Conservation (phyloP, 176 grass and related monocot species). For the Oryza meridionalis region DNA sequence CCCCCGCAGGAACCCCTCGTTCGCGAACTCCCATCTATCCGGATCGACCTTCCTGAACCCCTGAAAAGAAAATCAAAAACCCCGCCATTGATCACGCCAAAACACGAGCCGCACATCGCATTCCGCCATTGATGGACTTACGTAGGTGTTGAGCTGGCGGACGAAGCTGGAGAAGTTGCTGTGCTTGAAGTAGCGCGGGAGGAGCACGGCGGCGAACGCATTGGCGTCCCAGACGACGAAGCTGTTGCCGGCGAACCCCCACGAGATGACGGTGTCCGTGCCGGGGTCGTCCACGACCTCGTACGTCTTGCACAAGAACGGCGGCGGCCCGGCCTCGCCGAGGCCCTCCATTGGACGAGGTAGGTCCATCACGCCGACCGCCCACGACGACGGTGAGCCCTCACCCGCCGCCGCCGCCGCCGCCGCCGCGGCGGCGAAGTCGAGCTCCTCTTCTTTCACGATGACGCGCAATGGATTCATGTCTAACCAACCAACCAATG, state of each 20-base stretch:
- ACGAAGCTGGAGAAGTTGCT: constrained; percentile 97
- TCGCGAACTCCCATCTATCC: constrained; percentile 92
- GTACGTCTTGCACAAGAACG: constrained; percentile 88
- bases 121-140: constrained; percentile 18
- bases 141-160: constrained; percentile 82
- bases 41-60: constrained; percentile 92
- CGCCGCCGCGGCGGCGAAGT: constrained; percentile 16
- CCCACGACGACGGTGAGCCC: constrained; percentile 18
- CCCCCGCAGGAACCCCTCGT: constrained; percentile 76
- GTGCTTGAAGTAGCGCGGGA: constrained; percentile 91
- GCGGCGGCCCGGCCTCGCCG: constrained; percentile 71
- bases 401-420: constrained; percentile 40
- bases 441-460: constrained; percentile 58
- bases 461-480: constrained; percentile 46
- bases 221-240: constrained; percentile 94
- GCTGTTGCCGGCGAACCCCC: constrained; percentile 61
- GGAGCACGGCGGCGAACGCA: constrained; percentile 62
- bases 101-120: not conserved
- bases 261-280: constrained; percentile 74
- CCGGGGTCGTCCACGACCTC: constrained; percentile 77
- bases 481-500: not conserved
- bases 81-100: not conserved
- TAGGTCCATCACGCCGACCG: constrained; percentile 16
- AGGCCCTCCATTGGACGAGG: constrained; percentile 83
- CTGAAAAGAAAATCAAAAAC: constrained; percentile 33